These are phyloP conservation scores for Alternaria longipes DNA, from an alignment of 2,329 filamentous ascomycete species.

Conservation along the genomic window DNA sequence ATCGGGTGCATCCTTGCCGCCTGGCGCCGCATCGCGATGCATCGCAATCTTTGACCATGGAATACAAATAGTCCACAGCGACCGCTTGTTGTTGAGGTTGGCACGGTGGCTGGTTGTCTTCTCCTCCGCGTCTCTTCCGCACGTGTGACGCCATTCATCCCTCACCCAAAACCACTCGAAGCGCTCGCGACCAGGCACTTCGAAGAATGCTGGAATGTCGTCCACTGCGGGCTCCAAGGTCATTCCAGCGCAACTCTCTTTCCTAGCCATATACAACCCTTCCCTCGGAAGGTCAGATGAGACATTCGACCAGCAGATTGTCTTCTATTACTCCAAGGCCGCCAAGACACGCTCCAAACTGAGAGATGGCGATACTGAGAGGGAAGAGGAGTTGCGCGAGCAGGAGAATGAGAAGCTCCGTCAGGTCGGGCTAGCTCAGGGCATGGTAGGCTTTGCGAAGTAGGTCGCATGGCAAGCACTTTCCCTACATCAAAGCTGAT, in stretches of 20 bases:
- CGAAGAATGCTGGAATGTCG: constrained; percentile 31
- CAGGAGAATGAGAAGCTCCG: constrained; percentile 86
- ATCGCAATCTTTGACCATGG: constrained; percentile 3
- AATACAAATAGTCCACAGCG: constrained; percentile 13
- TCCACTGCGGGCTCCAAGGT: constrained; percentile 51
- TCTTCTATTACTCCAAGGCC: constrained; percentile 81
- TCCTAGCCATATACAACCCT: constrained; percentile 95
- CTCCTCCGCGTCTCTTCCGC: constrained; percentile 8
- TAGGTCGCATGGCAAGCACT: constrained; percentile 42
- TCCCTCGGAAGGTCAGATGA: constrained; percentile 77
- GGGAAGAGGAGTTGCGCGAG: constrained; percentile 58
- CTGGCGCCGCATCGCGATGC: constrained; percentile 9
- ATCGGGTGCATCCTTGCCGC: constrained; percentile 7
- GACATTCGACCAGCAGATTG: constrained; percentile 81
- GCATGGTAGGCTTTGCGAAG: constrained; percentile 88
- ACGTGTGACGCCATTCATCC: constrained; percentile 17
- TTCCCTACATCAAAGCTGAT: constrained; percentile 8
- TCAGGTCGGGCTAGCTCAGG: constrained; percentile 95
- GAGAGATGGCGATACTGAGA: constrained; percentile 39
- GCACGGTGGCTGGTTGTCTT: constrained; percentile 1
- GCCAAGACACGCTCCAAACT: constrained; percentile 42
- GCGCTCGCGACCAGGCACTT: constrained; percentile 12
- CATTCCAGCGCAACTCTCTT: constrained; percentile 84
- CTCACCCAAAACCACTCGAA: constrained; percentile 4
- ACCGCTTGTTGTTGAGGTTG: constrained; percentile 10